Evolutionary conservation across 2,329 filamentous ascomycete species (phyloP), one percentile per base, ranked within the genome.

Genomic region (Fusarium abutilonis): DNA sequence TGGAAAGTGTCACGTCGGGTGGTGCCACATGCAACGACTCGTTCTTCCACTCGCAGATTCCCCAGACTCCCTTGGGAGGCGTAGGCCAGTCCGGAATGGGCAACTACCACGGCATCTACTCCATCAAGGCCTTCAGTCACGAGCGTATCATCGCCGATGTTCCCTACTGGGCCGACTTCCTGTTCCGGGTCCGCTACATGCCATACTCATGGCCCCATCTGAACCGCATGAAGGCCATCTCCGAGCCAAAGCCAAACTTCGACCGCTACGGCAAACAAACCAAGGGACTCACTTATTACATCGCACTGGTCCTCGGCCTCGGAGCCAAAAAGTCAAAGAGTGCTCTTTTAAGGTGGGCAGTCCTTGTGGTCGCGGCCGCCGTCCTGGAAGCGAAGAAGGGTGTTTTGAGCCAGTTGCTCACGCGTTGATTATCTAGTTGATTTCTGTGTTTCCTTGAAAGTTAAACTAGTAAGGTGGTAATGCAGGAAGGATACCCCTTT

Each of bases 121-220:
- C 81, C 32, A 77, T 85, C 72, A 74, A 77, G 42, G 66, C 74
- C 23, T 80, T 80, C 51, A 76, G 73, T 50, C 77, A 80, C 67
- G 71, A 73, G 52, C 76, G 78, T 34, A 70, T 72, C 61, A 73
- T 79, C 32, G 71, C 75, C 46, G 64, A 73, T 40, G 69, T 76
- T 6, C 78, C 78, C 6, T 57, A 48, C 53, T 79, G 77, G 78
- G 64, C 72, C 32, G 77, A 79, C 28, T 62, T 77, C 35, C 71
- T 92, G 58, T 78, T 94, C 66, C 82, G 84, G 56, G 80, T 91
- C 48, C 84, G 91, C 59, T 90, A 90, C 77, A 84, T 87, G 77
- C 87, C 87, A 3, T 89, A 87, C 74, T 75, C 77, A 32, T 73
- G 73, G 67, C 70, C 68, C 14, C 74, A 83, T 60, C 77, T 86